A percentile compares a stretch with the other conserved stretches of the same genome.
These are phyloP conservation scores for Pseudogymnoascus verrucosus DNA, from an alignment of 2,329 filamentous ascomycete species.

Conservation along the genomic window DNA sequence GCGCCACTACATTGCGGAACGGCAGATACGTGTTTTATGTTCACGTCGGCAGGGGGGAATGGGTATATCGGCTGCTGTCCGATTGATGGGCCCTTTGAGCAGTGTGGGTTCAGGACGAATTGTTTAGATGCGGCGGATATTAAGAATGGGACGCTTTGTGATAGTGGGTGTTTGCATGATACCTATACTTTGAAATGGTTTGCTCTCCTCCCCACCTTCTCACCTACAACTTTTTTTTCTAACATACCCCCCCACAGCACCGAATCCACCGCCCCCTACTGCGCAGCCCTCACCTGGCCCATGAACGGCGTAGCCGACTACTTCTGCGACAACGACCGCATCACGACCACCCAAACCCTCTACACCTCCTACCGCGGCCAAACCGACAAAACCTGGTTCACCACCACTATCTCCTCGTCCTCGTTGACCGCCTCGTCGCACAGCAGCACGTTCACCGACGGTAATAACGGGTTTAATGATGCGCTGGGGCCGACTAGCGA, in stretches of 20 bases:
- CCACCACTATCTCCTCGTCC: constrained; percentile 3
- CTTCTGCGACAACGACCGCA: constrained; percentile 33
- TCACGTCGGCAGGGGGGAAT: constrained; percentile 25
- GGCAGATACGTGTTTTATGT: constrained; percentile 33
- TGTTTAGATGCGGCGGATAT: constrained; percentile 35
- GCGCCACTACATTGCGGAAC: constrained; percentile 34
- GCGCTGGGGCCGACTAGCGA: too few species aligned
- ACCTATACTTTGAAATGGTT: constrained; percentile 40
- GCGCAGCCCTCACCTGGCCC: constrained; percentile 38
- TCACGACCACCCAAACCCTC: constrained; percentile 30
- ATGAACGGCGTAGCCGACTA: constrained; percentile 35
- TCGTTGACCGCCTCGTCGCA: neutral
- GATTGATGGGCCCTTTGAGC: neutral
- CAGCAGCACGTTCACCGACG: neutral
- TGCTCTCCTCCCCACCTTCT: constrained; percentile 10
- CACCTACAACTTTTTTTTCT: too few species aligned
- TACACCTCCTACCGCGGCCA: constrained; percentile 37
- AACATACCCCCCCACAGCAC: constrained; percentile 27
- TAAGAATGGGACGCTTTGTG: constrained; percentile 31
- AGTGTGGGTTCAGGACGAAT: constrained; percentile 30
- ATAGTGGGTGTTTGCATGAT: constrained; percentile 28
- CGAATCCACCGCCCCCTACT: constrained; percentile 30
- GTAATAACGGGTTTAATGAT: neutral
- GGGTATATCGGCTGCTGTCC: constrained; percentile 40
- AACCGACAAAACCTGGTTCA: constrained; percentile 27